A percentile compares a stretch with the other conserved stretches of the same genome.
Evolutionary conservation across 495 filamentous ascomycete species (phyloP).

Genomic region (Hypoxylon subgilvum): DNA sequence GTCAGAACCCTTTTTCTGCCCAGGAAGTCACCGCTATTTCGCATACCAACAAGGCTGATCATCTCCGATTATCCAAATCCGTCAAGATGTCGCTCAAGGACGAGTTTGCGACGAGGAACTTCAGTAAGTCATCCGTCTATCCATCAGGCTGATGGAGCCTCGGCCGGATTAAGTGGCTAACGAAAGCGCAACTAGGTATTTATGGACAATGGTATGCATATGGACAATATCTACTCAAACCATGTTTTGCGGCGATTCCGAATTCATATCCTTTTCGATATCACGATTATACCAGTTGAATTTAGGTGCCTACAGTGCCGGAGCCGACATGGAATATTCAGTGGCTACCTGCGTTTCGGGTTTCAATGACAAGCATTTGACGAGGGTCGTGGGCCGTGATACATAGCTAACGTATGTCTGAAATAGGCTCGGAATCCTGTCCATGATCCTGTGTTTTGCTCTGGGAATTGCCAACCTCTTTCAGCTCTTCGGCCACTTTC

Average conservation of each 20-base stretch:
- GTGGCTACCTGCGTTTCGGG: not conserved
- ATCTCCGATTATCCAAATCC: slow-evolving; percentile 1
- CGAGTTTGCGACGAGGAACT: slow-evolving; percentile 95
- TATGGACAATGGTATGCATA: slow-evolving; percentile 95
- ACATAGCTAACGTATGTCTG: not conserved
- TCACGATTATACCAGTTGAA: no score
- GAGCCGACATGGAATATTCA: not conserved
- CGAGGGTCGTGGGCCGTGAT: no score
- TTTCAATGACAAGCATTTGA: not conserved
- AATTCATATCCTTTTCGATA: no score
- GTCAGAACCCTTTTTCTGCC: slow-evolving; percentile 13
- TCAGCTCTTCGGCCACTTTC: slow-evolving; percentile 62
- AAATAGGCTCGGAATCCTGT: slow-evolving; percentile 87
- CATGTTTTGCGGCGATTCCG: not conserved
- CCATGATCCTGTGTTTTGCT: slow-evolving; percentile 93
- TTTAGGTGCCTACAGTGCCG: not conserved
- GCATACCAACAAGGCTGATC: slow-evolving; percentile 12
- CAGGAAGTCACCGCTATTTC: not conserved
- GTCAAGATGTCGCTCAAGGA: slow-evolving; percentile 61
- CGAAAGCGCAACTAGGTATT: slow-evolving; percentile 70
- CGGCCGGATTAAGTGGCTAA: slow-evolving; percentile 18
- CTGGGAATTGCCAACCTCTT: slow-evolving; percentile 90
- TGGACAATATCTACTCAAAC: not conserved
- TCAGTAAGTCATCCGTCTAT: slow-evolving; percentile 71
- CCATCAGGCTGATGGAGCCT: slow-evolving; percentile 1